Percentiles rank a stretch among this genome's conserved stretches.
Conservation (phyloP, 2,329 filamentous ascomycete species). For the Pseudovirgaria hyperparasitica region DNA sequence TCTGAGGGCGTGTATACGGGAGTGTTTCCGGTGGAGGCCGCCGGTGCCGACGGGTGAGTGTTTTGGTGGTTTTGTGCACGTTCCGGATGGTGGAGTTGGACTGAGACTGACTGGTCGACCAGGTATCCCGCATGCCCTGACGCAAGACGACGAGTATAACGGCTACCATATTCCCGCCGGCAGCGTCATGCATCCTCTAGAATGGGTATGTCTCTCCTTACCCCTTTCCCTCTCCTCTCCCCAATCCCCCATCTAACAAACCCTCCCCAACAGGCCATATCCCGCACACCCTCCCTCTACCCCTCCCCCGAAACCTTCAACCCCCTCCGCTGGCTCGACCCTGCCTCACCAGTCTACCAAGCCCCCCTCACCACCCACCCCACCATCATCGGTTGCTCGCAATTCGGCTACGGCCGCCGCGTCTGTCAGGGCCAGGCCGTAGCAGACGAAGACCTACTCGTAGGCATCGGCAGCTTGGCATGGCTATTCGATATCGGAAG, state of each 20-base stretch:
- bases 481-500: slow-evolving; percentile 32
- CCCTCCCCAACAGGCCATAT: slow-evolving; percentile 30
- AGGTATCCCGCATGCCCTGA: slow-evolving; percentile 42
- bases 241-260: slow-evolving; percentile 6
- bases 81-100: neutral
- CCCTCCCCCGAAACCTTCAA: slow-evolving; percentile 39
- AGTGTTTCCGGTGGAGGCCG: slow-evolving; percentile 32
- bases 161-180: slow-evolving; percentile 47
- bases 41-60: slow-evolving; percentile 23
- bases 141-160: slow-evolving; percentile 43
- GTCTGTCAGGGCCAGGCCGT: slow-evolving; percentile 30
- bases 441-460: slow-evolving; percentile 28
- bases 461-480: slow-evolving; percentile 30
- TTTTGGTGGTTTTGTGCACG: neutral
- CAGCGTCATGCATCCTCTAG: slow-evolving; percentile 29
- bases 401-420: slow-evolving; percentile 43
- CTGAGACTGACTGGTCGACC: neutral
- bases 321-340: slow-evolving; percentile 40
- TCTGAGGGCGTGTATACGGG: slow-evolving; percentile 25
- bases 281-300: slow-evolving; percentile 38
- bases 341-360: slow-evolving; percentile 39
- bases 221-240: neutral
- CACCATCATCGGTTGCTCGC: slow-evolving; percentile 39
- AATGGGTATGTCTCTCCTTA: slow-evolving; percentile 21
- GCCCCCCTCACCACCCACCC: slow-evolving; percentile 39